Evolutionary conservation across 768 basidiomycete species (phyloP).

Genomic region (Ramaria sp.): DNA sequence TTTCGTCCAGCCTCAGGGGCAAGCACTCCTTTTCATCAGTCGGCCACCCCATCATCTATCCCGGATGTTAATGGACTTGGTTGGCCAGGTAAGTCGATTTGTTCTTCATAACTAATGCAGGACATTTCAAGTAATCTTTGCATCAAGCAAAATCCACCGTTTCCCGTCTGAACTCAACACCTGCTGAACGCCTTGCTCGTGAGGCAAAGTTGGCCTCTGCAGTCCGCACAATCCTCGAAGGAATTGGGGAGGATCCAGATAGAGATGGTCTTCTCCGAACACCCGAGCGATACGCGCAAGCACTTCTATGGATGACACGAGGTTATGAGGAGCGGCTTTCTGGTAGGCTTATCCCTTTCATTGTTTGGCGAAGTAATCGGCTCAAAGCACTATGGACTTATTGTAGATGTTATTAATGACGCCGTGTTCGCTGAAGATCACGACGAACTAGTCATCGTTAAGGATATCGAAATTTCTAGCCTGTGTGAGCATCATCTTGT

Average conservation of each 20-base stretch:
- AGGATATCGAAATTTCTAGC: conserved; percentile 94
- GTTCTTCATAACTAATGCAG: conserved; percentile 3
- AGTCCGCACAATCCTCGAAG: conserved; percentile 87
- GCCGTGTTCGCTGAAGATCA: conserved; percentile 98
- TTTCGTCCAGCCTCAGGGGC: conserved; percentile 63
- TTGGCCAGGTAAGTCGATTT: conserved; percentile 65
- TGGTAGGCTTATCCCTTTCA: conserved; percentile 37
- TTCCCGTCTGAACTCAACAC: conserved; percentile 70
- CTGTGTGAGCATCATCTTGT: conserved; percentile 98
- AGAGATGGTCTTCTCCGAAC: conserved; percentile 88
- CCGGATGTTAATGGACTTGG: conserved; percentile 72
- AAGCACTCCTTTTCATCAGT: conserved; percentile 42
- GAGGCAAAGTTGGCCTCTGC: conserved; percentile 74
- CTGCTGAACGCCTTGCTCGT: conserved; percentile 57
- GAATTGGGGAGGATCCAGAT: conserved; percentile 96
- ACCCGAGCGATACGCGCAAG: conserved; percentile 92
- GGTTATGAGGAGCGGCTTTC: conserved; percentile 94
- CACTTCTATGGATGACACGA: conserved; percentile 97
- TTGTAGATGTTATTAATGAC: conserved; percentile 91
- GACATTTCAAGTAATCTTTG: not conserved
- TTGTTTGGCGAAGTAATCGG: not conserved
- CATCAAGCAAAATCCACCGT: conserved; percentile 79
- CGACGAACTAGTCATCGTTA: conserved; percentile 98
- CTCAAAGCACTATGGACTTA: too few relatives aligned
- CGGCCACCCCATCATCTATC: conserved; percentile 15